phyloP scores from a whole-genome alignment of 2,329 filamentous ascomycete genomes.

The Alternaria sp. region DNA sequence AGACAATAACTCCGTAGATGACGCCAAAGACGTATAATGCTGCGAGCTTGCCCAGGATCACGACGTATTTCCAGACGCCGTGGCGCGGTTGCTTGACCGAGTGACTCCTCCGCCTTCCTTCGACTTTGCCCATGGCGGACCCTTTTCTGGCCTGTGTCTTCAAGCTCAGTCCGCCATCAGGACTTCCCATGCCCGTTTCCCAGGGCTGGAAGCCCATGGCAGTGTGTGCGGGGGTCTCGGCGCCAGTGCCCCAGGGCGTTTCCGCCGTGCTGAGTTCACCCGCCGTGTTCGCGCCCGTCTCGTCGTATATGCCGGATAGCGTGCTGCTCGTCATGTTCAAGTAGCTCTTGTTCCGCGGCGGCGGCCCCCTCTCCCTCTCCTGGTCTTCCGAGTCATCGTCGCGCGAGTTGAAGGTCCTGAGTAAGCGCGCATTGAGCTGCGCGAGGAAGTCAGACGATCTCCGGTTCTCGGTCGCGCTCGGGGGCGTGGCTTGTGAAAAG shows the following conservation, averaged over 20 bases:
- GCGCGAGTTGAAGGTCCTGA: conserved; percentile 37
- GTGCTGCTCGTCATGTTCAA: conserved; percentile 89
- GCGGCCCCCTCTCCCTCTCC: conserved; percentile 35
- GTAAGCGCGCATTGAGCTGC: conserved; percentile 46
- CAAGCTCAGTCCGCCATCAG: conserved; percentile 35
- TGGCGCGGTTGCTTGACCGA: conserved; percentile 16
- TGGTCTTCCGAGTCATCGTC: conserved; percentile 29
- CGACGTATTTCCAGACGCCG: conserved; percentile 53
- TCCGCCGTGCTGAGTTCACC: conserved; percentile 59
- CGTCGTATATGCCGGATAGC: conserved; percentile 84
- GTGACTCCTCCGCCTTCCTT: conserved; percentile 7
- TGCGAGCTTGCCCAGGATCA: conserved; percentile 63
- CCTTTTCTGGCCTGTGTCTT: conserved; percentile 24
- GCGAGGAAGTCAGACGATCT: conserved; percentile 44
- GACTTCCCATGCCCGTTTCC: conserved; percentile 33
- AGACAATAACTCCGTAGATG: conserved; percentile 81
- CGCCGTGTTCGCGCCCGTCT: conserved; percentile 32
- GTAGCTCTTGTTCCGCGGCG: conserved; percentile 73
- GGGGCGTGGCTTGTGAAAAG: conserved; percentile 28
- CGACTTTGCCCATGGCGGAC: conserved; percentile 1
- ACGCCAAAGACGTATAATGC: conserved; percentile 81
- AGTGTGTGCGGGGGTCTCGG: conserved; percentile 66
- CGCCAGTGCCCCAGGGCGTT: conserved; percentile 81
- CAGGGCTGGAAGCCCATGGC: conserved; percentile 22
- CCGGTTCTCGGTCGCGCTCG: conserved; percentile 26